These are phyloP conservation scores for Exophiala alcalophila DNA, from an alignment of 2,329 filamentous ascomycete genomes.

Conservation along the genomic window DNA sequence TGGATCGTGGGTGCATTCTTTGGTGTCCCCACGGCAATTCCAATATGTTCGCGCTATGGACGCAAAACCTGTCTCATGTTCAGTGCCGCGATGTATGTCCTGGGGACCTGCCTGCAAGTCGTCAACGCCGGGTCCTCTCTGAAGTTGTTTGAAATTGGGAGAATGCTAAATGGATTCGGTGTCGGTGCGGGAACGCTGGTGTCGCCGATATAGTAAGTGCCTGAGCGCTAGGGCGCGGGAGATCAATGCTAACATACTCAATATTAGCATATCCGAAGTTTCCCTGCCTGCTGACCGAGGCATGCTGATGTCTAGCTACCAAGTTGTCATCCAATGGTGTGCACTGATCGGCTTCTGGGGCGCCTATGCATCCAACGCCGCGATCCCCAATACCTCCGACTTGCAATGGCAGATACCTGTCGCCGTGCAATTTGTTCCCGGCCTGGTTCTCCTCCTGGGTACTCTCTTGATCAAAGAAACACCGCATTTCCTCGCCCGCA, in stretches of 20 bases:
- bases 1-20: constrained; percentile 20
- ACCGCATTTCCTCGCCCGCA: constrained; percentile 54
- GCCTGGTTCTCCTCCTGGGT: constrained; percentile 49
- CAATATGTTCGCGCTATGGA: constrained; percentile 14
- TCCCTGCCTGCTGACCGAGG: constrained; percentile 11
- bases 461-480: constrained; percentile 50
- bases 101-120: constrained; percentile 16
- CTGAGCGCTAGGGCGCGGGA: background rate
- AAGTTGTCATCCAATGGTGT: constrained; percentile 18
- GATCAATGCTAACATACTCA: background rate
- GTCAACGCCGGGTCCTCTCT: constrained; percentile 4
- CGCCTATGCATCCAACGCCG: constrained; percentile 15
- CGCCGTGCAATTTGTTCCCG: constrained; percentile 53
- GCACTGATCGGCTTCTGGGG: constrained; percentile 25
- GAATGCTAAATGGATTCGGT: constrained; percentile 21
- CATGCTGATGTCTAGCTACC: constrained; percentile 20
- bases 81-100: constrained; percentile 18
- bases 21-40: constrained; percentile 15
- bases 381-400: constrained; percentile 11
- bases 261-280: constrained; percentile 16
- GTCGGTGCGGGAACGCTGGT: constrained; percentile 22
- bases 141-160: constrained; percentile 14
- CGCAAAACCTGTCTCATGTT: constrained; percentile 17
- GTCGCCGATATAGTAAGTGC: constrained; percentile 17
- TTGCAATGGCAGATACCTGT: constrained; percentile 55